Percentiles rank a stretch among this genome's conserved stretches.
phyloP scores from a whole-genome alignment of 2,329 filamentous ascomycete species.

The Thielaviopsis punctulata region DNA sequence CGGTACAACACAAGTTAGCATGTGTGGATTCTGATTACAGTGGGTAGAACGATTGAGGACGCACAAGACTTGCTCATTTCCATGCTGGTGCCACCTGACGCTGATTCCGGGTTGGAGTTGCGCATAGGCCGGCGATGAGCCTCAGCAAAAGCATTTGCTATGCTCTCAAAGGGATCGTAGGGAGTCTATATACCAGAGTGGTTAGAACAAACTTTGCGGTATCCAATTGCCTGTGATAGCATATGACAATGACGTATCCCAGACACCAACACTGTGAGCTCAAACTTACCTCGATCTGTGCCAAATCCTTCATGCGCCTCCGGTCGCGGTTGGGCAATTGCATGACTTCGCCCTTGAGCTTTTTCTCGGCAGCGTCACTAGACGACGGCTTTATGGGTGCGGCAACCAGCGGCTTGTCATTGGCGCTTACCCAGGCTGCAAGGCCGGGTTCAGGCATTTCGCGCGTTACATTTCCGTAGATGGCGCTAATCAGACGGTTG shows the following conservation, averaged over 20 bases:
- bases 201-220: neutral
- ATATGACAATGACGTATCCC: neutral
- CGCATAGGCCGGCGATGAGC: slow-evolving; percentile 28
- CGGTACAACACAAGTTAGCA: neutral
- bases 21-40: neutral
- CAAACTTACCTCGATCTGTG: slow-evolving; percentile 41
- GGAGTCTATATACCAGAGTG: slow-evolving; percentile 15
- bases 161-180: slow-evolving; percentile 37
- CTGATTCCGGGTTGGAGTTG: slow-evolving; percentile 45
- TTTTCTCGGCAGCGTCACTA: slow-evolving; percentile 47
- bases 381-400: slow-evolving; percentile 43
- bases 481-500: slow-evolving; percentile 49
- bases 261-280: no score
- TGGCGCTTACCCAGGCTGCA: slow-evolving; percentile 54
- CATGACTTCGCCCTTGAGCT: slow-evolving; percentile 53
- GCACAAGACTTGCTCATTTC: slow-evolving; percentile 46
- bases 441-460: slow-evolving; percentile 52
- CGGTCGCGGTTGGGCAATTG: slow-evolving; percentile 49
- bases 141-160: slow-evolving; percentile 35
- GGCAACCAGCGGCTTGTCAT: slow-evolving; percentile 44
- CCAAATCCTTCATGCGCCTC: slow-evolving; percentile 47
- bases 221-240: neutral
- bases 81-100: slow-evolving; percentile 52
- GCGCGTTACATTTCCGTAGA: slow-evolving; percentile 51
- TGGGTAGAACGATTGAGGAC: neutral